Base-by-base conservation (phyloP, 75 land plant genomes). In the Selaginella tamariscina region DNA sequence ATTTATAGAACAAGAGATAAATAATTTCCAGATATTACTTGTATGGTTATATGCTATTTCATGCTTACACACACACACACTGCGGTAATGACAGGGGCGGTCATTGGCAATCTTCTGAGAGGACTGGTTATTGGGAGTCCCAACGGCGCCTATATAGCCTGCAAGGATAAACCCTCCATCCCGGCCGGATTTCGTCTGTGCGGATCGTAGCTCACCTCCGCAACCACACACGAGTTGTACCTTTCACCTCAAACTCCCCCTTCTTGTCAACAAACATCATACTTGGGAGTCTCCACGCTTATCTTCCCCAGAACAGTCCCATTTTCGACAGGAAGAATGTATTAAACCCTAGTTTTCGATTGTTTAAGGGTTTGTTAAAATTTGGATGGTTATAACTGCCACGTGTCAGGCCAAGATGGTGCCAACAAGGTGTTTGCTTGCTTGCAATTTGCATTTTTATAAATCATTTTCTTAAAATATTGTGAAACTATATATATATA, bases 161-260 rank as follows among this genome's bases (percentile, higher is more conserved):
- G 95, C 96, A 30, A 93, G 84, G 60, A 93, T 68, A 73, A 93
- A 93, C 33, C 98, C 98, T 24, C 85, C 90, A 69, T 86, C 95
- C 59, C 79, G 76, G 73, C 86, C 74, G 31, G 80, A 82, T 32
- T 70, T 75, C 82, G 87, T 74, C 44, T 79, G 32, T 39, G 83
- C 57, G 95, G 95, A 54, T 93, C 84, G 69, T 89, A 93, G 0
- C 87, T 86, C 44, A 93, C 86, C 66, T 93, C 80, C 5, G 98
- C 98, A 0, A 80, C 70, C 32, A 89, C 81, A 2, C 82, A 65
- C 1, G 95, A 78, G 1, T 70, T 54, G 72, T 93, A 93, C 85
- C 83, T 23, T 95, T 75, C 73, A 93, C 88, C 69, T 93, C 91
- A 73, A 82, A 86, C 2, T 55, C 67, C 20, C 78, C 86, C 24